phyloP scores from a whole-genome alignment of 768 basidiomycete genomes.

The Zangia roseola region DNA sequence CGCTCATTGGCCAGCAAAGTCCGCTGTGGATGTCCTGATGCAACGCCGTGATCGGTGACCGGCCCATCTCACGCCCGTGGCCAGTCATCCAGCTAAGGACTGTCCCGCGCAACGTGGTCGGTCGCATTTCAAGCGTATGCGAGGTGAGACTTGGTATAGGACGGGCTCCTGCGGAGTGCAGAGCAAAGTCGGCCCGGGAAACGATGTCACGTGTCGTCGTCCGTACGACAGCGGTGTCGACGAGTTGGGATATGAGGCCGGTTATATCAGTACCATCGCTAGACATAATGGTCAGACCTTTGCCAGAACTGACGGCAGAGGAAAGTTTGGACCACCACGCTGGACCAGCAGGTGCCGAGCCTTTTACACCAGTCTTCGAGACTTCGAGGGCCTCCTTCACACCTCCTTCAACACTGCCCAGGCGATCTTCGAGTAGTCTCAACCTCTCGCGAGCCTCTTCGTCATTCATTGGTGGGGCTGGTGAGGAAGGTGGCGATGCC shows the following conservation, averaged over 20 bases:
- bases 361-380: conserved; percentile 47
- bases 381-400: conserved; percentile 73
- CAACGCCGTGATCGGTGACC: conserved; percentile 82
- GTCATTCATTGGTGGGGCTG: conserved; percentile 37
- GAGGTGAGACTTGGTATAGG: conserved; percentile 84
- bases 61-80: conserved; percentile 62
- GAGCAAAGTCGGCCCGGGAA: conserved; percentile 81
- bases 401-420: conserved; percentile 59
- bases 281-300: conserved; percentile 63
- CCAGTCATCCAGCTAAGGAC: conserved; percentile 60
- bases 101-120: conserved; percentile 46
- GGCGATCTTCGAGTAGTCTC: conserved; percentile 57
- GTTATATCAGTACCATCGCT: conserved; percentile 74
- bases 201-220: conserved; percentile 74
- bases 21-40: conserved; percentile 83
- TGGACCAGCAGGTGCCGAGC: conserved; percentile 37
- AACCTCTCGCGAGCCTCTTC: conserved; percentile 58
- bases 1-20: conserved; percentile 91
- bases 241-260: conserved; percentile 67
- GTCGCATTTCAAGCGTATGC: conserved; percentile 67
- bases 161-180: conserved; percentile 77
- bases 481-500: conserved; percentile 12
- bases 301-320: conserved; percentile 42
- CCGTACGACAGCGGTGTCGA: conserved; percentile 69
- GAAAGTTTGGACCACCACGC: conserved; percentile 74